These are phyloP conservation scores for Paulownia fortunei DNA, from an alignment of 257 asterid genomes.

Conservation along the genomic window DNA sequence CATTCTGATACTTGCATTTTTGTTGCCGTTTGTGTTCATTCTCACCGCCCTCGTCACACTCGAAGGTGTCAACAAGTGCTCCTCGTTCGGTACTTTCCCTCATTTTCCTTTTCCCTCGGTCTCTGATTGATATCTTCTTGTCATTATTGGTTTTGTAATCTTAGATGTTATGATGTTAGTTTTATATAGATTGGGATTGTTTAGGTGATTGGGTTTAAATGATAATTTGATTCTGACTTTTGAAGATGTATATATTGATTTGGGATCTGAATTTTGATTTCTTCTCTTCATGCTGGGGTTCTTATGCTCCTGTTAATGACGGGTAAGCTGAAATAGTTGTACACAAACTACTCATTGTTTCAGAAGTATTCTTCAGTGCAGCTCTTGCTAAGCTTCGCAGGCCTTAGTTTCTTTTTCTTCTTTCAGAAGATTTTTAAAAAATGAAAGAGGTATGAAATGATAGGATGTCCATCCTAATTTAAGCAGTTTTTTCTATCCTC, in stretches of 20 bases:
- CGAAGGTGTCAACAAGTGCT: constrained; percentile 99
- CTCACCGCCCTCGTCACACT: constrained; percentile 91
- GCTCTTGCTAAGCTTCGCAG: constrained; percentile 3
- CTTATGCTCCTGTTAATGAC: constrained; percentile 13
- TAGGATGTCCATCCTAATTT: neutral
- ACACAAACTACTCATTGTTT: neutral
- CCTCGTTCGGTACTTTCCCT: constrained; percentile 72
- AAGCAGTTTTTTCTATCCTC: neutral
- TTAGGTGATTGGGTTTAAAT: neutral
- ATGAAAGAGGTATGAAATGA: no score
- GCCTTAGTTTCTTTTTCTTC: neutral
- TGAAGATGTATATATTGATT: constrained; percentile 22
- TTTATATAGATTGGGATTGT: constrained; percentile 17
- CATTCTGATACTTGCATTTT: constrained; percentile 77
- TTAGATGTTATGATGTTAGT: constrained; percentile 11
- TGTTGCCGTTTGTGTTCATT: constrained; percentile 95
- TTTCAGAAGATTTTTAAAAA: neutral
- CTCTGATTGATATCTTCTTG: neutral
- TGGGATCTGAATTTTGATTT: constrained; percentile 27
- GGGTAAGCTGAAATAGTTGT: constrained; percentile 8
- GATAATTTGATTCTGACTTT: constrained; percentile 9
- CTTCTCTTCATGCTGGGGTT: constrained; percentile 13
- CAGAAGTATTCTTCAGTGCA: neutral
- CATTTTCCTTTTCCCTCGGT: neutral
- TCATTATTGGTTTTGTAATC: neutral